Percentiles rank a stretch among this genome's conserved stretches.
Evolutionary conservation across 495 filamentous ascomycete species (phyloP).

Genomic region (Penicillium lagena): DNA sequence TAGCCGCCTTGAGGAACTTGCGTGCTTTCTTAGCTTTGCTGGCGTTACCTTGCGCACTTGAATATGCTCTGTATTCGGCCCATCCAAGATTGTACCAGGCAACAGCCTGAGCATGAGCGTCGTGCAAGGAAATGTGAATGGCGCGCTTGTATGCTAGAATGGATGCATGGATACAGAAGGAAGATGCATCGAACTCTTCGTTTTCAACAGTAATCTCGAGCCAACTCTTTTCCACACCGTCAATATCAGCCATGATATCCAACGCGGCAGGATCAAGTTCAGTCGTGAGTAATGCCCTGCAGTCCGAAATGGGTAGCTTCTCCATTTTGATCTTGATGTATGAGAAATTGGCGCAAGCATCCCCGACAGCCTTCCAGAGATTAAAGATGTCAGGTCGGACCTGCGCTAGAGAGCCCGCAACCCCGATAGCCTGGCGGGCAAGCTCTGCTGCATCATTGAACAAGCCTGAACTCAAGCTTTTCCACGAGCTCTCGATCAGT

Average conservation of each 20-base stretch:
- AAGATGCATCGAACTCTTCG: slow-evolving; percentile 30
- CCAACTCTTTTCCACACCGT: slow-evolving; percentile 54
- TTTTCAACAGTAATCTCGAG: slow-evolving; percentile 39
- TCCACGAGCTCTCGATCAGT: slow-evolving; percentile 71
- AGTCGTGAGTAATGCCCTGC: slow-evolving; percentile 49
- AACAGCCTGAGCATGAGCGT: slow-evolving; percentile 87
- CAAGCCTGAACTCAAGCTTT: slow-evolving; percentile 69
- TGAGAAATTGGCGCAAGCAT: slow-evolving; percentile 78
- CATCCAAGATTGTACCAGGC: slow-evolving; percentile 96
- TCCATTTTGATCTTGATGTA: slow-evolving; percentile 59
- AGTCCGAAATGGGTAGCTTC: slow-evolving; percentile 48
- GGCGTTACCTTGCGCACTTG: slow-evolving; percentile 46
- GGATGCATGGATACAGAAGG: slow-evolving; percentile 51
- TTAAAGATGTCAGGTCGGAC: slow-evolving; percentile 70
- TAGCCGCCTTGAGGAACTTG: slow-evolving; percentile 70
- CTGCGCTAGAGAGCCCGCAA: slow-evolving; percentile 45
- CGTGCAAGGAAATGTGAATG: slow-evolving; percentile 63
- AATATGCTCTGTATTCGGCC: slow-evolving; percentile 79
- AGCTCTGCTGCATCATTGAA: slow-evolving; percentile 72
- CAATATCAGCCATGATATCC: slow-evolving; percentile 60
- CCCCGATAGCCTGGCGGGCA: slow-evolving; percentile 52
- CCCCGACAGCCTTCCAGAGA: slow-evolving; percentile 89
- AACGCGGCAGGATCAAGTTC: slow-evolving; percentile 49
- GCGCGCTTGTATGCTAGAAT: slow-evolving; percentile 86
- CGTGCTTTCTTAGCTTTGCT: slow-evolving; percentile 33